Evolutionary conservation across 345 rosid species (phyloP).

Genomic region (Barbarea vulgaris): DNA sequence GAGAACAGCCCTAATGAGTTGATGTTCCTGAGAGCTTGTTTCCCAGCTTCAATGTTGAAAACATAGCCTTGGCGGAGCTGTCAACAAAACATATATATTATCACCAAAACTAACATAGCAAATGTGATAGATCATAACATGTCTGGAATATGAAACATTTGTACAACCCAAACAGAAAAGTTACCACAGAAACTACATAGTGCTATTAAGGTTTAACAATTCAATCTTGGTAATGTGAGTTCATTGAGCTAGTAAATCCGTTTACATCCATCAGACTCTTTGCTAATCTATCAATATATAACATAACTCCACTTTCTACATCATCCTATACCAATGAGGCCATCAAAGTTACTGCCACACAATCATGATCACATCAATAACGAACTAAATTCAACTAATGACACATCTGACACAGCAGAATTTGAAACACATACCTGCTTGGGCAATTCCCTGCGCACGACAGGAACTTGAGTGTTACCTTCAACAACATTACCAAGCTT

Average conservation of each 20-base stretch:
- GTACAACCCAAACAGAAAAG: background rate
- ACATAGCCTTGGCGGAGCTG: conserved; percentile 86
- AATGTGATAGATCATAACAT: background rate
- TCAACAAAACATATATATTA: conserved; percentile 33
- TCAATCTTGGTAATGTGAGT: background rate
- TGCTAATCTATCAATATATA: background rate
- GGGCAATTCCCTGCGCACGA: conserved; percentile 84
- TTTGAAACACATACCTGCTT: conserved; percentile 54
- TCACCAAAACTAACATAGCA: conserved; percentile 22
- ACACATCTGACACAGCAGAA: background rate
- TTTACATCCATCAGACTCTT: background rate
- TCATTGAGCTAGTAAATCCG: background rate
- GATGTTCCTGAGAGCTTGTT: conserved; percentile 86
- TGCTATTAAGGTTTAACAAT: background rate
- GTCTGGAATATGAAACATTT: background rate
- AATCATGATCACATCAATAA: conserved; percentile 16
- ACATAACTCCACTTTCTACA: background rate
- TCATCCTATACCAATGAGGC: background rate
- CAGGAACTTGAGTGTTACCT: conserved; percentile 82
- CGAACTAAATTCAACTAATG: conserved; percentile 1
- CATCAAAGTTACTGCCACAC: background rate
- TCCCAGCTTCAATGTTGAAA: conserved; percentile 95
- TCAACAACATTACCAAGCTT: conserved; percentile 95
- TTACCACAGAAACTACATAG: background rate
- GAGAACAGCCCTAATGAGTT: conserved; percentile 83